phyloP scores from a whole-genome alignment of 345 rosid genomes.

The Lepidium didymum region DNA sequence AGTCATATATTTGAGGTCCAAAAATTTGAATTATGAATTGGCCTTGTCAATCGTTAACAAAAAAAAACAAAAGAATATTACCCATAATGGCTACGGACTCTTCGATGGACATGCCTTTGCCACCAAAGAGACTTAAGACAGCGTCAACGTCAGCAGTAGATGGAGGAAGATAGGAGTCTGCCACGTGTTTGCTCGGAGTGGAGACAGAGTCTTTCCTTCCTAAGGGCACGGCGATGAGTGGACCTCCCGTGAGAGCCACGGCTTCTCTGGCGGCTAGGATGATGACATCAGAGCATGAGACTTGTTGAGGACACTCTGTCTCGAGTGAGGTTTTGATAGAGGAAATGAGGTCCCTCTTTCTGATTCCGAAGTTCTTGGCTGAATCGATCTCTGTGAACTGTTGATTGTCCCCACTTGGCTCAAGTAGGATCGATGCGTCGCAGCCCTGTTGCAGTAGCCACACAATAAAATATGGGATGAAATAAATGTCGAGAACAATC shows the following conservation, averaged over 20 bases:
- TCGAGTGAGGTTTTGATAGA: slow-evolving; percentile 33
- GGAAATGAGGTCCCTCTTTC: slow-evolving; percentile 37
- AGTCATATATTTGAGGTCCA: too few species aligned
- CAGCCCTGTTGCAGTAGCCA: slow-evolving; percentile 28
- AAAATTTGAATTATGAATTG: too few species aligned
- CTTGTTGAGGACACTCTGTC: slow-evolving; percentile 34
- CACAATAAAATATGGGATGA: neutral
- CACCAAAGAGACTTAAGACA: slow-evolving; percentile 26
- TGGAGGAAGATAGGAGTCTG: slow-evolving; percentile 37
- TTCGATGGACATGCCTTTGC: slow-evolving; percentile 30
- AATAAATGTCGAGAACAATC: neutral
- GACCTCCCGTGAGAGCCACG: slow-evolving; percentile 31
- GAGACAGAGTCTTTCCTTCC: slow-evolving; percentile 34
- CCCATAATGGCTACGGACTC: slow-evolving; percentile 49
- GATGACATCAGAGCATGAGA: slow-evolving; percentile 41
- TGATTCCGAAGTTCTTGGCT: slow-evolving; percentile 35
- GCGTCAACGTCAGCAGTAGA: slow-evolving; percentile 34
- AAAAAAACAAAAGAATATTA: neutral
- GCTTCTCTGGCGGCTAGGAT: slow-evolving; percentile 43
- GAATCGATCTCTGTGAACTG: slow-evolving; percentile 32
- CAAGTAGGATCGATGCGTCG: slow-evolving; percentile 42
- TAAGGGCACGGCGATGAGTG: slow-evolving; percentile 32
- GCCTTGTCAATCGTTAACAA: too few species aligned
- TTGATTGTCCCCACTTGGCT: slow-evolving; percentile 15
- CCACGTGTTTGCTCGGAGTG: slow-evolving; percentile 22